Evolutionary conservation across 345 rosid species (phyloP), one percentile per base, ranked within the genome.

Genomic region (Pugionium cornutum): DNA sequence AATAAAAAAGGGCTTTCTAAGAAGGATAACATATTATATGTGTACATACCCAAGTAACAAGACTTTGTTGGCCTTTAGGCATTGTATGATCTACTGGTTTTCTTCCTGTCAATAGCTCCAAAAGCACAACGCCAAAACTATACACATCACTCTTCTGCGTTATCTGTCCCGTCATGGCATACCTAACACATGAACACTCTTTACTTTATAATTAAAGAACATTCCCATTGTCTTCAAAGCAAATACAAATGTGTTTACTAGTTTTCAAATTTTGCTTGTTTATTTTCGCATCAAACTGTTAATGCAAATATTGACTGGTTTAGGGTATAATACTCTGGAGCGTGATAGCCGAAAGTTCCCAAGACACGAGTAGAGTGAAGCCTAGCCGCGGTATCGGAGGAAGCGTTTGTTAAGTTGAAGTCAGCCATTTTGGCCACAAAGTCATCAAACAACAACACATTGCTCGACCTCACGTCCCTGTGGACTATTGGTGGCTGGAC

Each of bases 41-140:
- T 31, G 54, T 61, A 76, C 86, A 30, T 11, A 95, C 98, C 99
- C 98, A 95, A 37, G 98, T 95, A 7, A 91, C 99, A 69, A 95
- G 96, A 83, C 95, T 89, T 57, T 95, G 97, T 72, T 95, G 99
- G 34, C 99, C 99, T 81, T 89, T 91, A 32, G 98, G 98, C 98
- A 95, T 89, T 64, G 98, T 95, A 68, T 95, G 99, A 60, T 91
- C 99, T 36, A 91, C 98, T 0, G 99, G 99, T 80, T 95, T 91
- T 77, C 99, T 80, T 62, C 99, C 99, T 0, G 99, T 91, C 73
- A 95, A 78, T 7, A 95, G 86, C 77, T 95, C 99, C 64, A 95
- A 70, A 68, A 95, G 97, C 76, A 95, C 97, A 9, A 95, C 98
- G 9, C 97, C 98, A 6, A 95, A 95, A 78, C 99, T 95, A 69